These are phyloP conservation scores for Juncus effusus DNA, from an alignment of 176 grass and related monocot genomes.

Conservation along the genomic window DNA sequence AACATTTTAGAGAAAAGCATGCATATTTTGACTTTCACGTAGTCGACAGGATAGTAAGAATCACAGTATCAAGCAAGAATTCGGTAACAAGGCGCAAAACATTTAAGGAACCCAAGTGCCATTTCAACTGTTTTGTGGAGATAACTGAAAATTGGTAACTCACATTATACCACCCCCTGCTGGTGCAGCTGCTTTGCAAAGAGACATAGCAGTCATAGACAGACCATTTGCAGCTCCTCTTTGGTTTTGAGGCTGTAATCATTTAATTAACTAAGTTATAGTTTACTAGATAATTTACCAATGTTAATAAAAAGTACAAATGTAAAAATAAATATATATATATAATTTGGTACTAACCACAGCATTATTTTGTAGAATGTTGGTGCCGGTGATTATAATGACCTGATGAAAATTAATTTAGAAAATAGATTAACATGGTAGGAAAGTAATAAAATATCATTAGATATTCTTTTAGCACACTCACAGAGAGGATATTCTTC, in stretches of 20 bases:
- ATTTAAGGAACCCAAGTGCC: neutral
- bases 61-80: neutral
- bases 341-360: slow-evolving; percentile 35
- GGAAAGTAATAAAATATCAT: slow-evolving; percentile 2
- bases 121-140: neutral
- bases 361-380: slow-evolving; percentile 60
- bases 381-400: slow-evolving; percentile 38
- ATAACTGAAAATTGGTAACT: slow-evolving; percentile 28
- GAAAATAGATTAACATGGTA: slow-evolving; percentile 13
- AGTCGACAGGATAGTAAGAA: too few relatives aligned
- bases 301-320: neutral
- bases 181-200: slow-evolving; percentile 72
- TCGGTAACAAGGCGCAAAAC: neutral
- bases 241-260: slow-evolving; percentile 64
- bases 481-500: slow-evolving; percentile 58
- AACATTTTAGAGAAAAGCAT: too few relatives aligned
- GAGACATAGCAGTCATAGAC: slow-evolving; percentile 58
- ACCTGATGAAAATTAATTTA: slow-evolving; percentile 32
- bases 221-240: slow-evolving; percentile 89
- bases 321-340: neutral
- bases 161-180: slow-evolving; percentile 55
- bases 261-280: slow-evolving; percentile 19
- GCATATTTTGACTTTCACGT: too few relatives aligned
- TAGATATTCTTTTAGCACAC: slow-evolving; percentile 18
- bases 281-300: neutral